Conservation (phyloP, 352 stramenopile genomes). For the Phytophthora sojae region DNA sequence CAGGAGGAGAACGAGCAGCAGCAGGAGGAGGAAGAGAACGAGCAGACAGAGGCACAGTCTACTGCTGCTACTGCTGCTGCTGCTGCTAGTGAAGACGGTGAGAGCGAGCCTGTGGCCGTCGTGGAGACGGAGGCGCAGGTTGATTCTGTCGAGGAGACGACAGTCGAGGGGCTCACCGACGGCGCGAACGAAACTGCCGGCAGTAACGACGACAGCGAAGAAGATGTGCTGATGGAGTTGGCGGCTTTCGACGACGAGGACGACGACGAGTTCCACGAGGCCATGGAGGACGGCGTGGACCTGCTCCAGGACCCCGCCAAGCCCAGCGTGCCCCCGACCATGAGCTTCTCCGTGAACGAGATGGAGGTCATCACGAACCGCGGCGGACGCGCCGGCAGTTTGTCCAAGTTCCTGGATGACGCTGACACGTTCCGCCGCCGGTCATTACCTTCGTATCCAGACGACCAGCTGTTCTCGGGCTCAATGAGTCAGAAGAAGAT, state of each 20-base stretch:
- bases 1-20: conserved; percentile 6
- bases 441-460: conserved; percentile 76
- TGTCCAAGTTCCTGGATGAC: conserved; percentile 87
- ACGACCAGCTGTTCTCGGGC: conserved; percentile 60
- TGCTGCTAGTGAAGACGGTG: not conserved
- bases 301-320: conserved; percentile 37
- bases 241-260: conserved; percentile 33
- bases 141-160: conserved; percentile 15
- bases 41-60: not conserved
- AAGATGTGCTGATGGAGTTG: conserved; percentile 33
- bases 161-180: conserved; percentile 1
- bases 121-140: not conserved
- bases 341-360: conserved; percentile 84
- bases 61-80: not conserved
- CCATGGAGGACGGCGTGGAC: conserved; percentile 45
- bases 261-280: conserved; percentile 60
- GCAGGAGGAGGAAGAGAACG: not conserved
- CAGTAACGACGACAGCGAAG: not conserved
- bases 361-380: conserved; percentile 88
- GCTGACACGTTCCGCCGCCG: conserved; percentile 74
- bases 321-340: conserved; percentile 56
- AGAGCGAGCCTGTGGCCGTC: not conserved
- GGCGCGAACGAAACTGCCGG: conserved; percentile 20
- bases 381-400: conserved; percentile 64
- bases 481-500: conserved; percentile 71